phyloP scores from a whole-genome alignment of 495 filamentous ascomycete species.

The Daldinia vernicosa region DNA sequence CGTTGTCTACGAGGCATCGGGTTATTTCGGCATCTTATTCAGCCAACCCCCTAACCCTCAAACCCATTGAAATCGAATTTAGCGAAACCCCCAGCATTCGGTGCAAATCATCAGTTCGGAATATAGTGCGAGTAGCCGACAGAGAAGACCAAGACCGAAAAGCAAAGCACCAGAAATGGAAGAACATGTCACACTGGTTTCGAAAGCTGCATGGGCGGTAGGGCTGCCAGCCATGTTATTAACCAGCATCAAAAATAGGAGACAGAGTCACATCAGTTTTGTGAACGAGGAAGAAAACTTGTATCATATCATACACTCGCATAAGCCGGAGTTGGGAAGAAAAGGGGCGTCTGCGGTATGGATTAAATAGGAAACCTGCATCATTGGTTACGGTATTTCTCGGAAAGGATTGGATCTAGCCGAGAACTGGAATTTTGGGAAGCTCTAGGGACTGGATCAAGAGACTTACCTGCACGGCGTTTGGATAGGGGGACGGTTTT shows the following conservation, averaged over 20 bases:
- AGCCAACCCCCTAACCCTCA: conserved; percentile 18
- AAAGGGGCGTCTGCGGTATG: neutral
- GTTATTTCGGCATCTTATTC: conserved; percentile 39
- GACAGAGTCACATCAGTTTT: neutral
- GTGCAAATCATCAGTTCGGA: conserved; percentile 6
- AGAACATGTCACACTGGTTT: conserved; percentile 45
- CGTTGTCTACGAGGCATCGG: conserved; percentile 26
- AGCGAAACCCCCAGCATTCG: conserved; percentile 6
- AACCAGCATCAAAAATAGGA: neutral
- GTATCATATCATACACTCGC: conserved; percentile 33
- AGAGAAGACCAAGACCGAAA: conserved; percentile 26
- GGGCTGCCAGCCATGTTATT: conserved; percentile 33
- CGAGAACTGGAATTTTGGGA: conserved; percentile 9
- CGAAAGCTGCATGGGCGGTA: conserved; percentile 47
- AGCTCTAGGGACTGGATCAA: conserved; percentile 1
- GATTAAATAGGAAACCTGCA: conserved; percentile 21
- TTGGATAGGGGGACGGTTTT: conserved; percentile 4
- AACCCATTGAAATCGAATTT: conserved; percentile 22
- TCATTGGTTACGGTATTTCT: conserved; percentile 17
- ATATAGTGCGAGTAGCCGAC: conserved; percentile 3
- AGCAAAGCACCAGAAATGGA: conserved; percentile 44
- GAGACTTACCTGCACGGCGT: conserved; percentile 11
- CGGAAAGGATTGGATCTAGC: conserved; percentile 19
- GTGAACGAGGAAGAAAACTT: conserved; percentile 13
- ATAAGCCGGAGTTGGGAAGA: conserved; percentile 31